Evolutionary conservation across 768 basidiomycete species (phyloP), one percentile per base, ranked within the genome.

Genomic region (Lactarius hengduanensis): DNA sequence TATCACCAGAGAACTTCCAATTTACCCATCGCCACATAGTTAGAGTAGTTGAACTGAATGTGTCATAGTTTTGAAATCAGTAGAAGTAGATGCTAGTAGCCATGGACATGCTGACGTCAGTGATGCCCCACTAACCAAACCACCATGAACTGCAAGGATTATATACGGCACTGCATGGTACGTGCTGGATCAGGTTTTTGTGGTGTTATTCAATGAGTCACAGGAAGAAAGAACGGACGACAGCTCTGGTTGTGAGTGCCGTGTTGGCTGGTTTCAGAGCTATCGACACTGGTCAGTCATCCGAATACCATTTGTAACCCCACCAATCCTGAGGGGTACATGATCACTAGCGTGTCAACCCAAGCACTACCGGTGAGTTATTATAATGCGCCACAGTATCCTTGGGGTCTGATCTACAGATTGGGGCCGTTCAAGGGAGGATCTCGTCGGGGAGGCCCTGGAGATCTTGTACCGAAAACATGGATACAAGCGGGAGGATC

Each of bases 191-290:
- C 22, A 11, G 22, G 57, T 40, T 26, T 57, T 20, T 43, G 13
- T 20, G 26, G 4, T 38, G 22, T 18, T 56, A n/a, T 57, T 28
- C 15, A 47, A 62, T 16, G 2, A 22, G n/a, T 32, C 41, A 26
- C 70, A 92, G 91, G 92, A 94, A 94, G 79, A 87, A 87, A 72
- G 88, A 89, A 62, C 75, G 80, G 28, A 94, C 93, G 0, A 77
- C 85, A 0, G 76, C 79, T 4, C 82, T 93, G 3, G 91, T 94
- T 22, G 77, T 88, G 59, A 81, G 79, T 62, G 93, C 93, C 11
- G 84, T 94, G 63, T 76, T 88, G 45, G 82, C 84, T 69, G 92
- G 93, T 6, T 94, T 94, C 74, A 78, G 87, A 56, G 91, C 89
- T 4, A 86, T 94, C 34, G 93, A 95, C 71, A 93, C 91, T n/a